These are phyloP conservation scores for Blastobotrys indianensis DNA, from an alignment of 1,139 yeast species.

Conservation along the genomic window DNA sequence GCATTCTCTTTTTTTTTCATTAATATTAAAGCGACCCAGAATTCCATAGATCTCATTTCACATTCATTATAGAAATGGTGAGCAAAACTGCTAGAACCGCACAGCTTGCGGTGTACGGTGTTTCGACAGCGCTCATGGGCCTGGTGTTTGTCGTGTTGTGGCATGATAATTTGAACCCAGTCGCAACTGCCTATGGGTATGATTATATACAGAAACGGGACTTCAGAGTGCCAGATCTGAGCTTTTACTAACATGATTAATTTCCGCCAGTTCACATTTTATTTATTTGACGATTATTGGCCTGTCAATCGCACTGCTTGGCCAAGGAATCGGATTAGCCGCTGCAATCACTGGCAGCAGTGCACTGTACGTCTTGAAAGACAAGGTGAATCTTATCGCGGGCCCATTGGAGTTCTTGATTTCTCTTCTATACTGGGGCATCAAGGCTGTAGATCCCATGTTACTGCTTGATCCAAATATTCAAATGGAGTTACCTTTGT, in stretches of 20 bases:
- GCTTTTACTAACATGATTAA: too few relatives aligned
- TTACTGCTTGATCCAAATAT: slow-evolving; percentile 27
- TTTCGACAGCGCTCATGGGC: slow-evolving; percentile 10
- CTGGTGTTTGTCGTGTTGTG: slow-evolving; percentile 8
- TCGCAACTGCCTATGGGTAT: slow-evolving; percentile 11
- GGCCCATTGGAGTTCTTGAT: slow-evolving; percentile 33
- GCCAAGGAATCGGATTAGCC: slow-evolving; percentile 25
- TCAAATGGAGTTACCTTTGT: slow-evolving; percentile 19
- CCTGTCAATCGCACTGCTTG: slow-evolving; percentile 22
- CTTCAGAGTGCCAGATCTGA: too few relatives aligned
- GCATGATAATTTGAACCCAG: slow-evolving; percentile 9
- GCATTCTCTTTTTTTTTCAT: too few relatives aligned
- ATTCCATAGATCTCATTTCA: too few relatives aligned
- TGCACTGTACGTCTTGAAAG: slow-evolving; percentile 17
- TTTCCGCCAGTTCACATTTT: slow-evolving; percentile 20
- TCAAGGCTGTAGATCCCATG: slow-evolving; percentile 23
- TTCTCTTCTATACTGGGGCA: slow-evolving; percentile 30
- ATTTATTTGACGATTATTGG: slow-evolving; percentile 33
- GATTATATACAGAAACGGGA: neutral
- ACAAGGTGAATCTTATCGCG: slow-evolving; percentile 22
- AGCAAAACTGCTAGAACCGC: neutral
- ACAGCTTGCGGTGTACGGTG: slow-evolving; percentile 11
- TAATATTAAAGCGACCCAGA: too few relatives aligned
- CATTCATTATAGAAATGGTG: too few relatives aligned
- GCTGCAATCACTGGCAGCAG: slow-evolving; percentile 23